A percentile compares a stretch with the other conserved stretches of the same genome.
phyloP scores from a whole-genome alignment of 2,329 filamentous ascomycete species.

The Helicocarpus griseus region DNA sequence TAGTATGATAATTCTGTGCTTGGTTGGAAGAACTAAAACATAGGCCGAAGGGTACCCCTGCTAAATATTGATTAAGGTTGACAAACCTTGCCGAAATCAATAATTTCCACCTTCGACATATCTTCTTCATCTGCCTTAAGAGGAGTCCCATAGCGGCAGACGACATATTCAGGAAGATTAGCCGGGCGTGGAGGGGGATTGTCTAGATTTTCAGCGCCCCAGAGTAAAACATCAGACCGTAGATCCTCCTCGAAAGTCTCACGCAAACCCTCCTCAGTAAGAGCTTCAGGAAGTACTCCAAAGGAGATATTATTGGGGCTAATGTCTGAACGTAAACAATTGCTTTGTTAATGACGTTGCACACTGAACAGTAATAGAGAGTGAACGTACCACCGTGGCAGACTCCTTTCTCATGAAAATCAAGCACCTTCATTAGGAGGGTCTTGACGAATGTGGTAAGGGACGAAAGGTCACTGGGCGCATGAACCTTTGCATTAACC shows the following conservation, averaged over 20 bases:
- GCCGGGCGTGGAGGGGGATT: constrained; percentile 1
- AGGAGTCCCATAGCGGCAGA: background rate
- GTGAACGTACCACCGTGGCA: constrained; percentile 9
- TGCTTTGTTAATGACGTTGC: constrained; percentile 1
- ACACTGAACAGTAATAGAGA: background rate
- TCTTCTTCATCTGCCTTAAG: constrained; percentile 4
- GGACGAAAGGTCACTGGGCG: background rate
- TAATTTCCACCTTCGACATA: constrained; percentile 7
- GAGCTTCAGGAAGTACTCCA: constrained; percentile 5
- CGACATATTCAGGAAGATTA: constrained; percentile 8
- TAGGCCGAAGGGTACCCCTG: background rate
- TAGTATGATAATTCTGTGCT: background rate
- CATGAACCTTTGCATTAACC: background rate
- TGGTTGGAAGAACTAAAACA: background rate
- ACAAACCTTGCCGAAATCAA: constrained; percentile 12
- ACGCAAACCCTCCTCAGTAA: background rate
- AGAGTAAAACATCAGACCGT: background rate
- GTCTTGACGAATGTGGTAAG: constrained; percentile 6
- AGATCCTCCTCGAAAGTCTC: constrained; percentile 4
- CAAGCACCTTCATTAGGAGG: constrained; percentile 5
- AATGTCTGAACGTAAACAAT: constrained; percentile 6
- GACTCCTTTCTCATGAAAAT: constrained; percentile 6
- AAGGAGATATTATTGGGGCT: constrained; percentile 6
- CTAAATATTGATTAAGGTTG: background rate
- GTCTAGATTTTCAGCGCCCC: background rate